Conservation (phyloP, 2,329 filamentous ascomycete genomes). For the Dryadomyces sulphureus region DNA sequence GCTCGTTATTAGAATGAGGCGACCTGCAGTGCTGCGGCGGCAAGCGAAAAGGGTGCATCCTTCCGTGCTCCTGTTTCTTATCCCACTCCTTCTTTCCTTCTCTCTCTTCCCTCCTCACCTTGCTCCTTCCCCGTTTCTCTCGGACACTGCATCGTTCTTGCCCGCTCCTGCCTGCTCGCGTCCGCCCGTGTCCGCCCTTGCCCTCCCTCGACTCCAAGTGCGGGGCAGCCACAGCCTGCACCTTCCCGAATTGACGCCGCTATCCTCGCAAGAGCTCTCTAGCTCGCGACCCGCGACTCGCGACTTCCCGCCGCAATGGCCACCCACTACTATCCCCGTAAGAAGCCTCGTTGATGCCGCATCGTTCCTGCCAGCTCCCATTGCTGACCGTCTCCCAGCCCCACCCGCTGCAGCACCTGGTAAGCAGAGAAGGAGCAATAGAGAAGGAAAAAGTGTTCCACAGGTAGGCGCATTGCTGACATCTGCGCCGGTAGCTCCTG, state of each 20-base stretch:
- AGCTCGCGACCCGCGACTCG: neutral
- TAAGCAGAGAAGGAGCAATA: neutral
- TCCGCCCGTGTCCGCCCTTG: no score
- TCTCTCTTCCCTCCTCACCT: neutral
- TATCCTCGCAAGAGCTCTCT: no score
- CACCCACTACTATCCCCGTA: constrained; percentile 1
- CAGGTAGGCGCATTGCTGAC: no score
- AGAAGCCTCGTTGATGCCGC: neutral
- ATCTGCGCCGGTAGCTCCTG: no score
- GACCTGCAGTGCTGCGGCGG: neutral
- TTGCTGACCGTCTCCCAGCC: constrained; percentile 6
- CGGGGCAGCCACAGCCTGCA: neutral
- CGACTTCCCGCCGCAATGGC: neutral
- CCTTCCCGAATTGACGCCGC: neutral
- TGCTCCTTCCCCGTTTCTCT: neutral
- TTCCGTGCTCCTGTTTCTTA: neutral
- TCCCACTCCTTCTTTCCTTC: neutral
- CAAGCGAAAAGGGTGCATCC: neutral
- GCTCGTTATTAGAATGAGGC: neutral
- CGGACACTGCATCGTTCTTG: neutral
- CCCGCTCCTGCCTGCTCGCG: no score
- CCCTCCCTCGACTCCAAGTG: neutral
- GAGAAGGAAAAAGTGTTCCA: neutral
- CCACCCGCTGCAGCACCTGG: constrained; percentile 10
- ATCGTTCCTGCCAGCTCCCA: neutral